Evolutionary conservation across 1,284 basidiomycete genomes (phyloP).

Genomic region (Puccinia brachypodii): DNA sequence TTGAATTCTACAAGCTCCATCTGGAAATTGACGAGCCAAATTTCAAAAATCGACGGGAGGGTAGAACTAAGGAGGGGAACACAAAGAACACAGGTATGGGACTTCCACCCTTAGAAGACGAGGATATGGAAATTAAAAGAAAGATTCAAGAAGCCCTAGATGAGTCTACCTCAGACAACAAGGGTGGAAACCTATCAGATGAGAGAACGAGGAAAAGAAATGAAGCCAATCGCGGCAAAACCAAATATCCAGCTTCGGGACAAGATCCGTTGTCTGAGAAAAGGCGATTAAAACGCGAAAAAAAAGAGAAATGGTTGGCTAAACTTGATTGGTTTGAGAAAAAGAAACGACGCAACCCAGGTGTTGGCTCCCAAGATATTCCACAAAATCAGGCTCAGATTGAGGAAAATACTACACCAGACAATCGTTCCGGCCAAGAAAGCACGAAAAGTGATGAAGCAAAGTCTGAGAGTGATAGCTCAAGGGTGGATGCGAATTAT

Average conservation of each 20-base stretch:
- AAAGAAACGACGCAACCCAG: not conserved
- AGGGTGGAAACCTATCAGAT: not conserved
- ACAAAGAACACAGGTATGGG: not conserved
- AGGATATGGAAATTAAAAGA: not conserved
- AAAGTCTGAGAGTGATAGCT: not conserved
- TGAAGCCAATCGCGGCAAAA: not conserved
- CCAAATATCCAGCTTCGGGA: not conserved
- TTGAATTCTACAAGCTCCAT: not conserved
- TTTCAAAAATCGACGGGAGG: not conserved
- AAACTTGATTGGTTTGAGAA: not conserved
- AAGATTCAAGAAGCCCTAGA: not conserved
- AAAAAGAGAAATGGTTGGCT: not conserved
- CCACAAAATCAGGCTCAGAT: not conserved
- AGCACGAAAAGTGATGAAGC: not conserved
- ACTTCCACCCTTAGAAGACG: not conserved
- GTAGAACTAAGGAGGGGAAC: not conserved
- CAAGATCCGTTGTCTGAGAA: not conserved
- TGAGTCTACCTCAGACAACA: not conserved
- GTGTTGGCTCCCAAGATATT: not conserved
- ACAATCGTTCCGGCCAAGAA: not conserved
- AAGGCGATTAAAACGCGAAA: not conserved
- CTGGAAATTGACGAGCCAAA: not conserved
- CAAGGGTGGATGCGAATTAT: not conserved
- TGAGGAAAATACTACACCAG: not conserved
- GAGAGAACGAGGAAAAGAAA: not conserved